Evolutionary conservation across 176 grass and related monocot species (phyloP), one percentile per base, ranked within the genome.

Genomic region (Musa troglodytarum): DNA sequence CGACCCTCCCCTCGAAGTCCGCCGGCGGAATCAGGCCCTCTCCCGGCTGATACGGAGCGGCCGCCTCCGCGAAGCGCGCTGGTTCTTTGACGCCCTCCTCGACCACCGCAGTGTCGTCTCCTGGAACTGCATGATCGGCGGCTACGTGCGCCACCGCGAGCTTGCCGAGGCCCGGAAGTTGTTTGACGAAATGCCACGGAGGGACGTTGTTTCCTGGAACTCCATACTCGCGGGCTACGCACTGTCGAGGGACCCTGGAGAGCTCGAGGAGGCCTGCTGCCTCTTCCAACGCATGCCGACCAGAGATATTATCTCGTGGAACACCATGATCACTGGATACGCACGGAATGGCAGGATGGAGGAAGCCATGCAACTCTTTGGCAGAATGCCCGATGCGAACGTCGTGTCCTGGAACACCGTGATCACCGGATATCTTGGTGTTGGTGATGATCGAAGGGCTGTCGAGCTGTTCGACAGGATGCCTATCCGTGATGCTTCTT

Each of bases 191-290:
- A 92, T 92, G 87, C 87, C 84, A 1, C 52, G 34, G 22, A 79
- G 87, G 1, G 90, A 92, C 70, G 61, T 70, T 14, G 65, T 92
- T 19, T 87, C 84, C 49, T 92, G 87, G 84, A 92, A 92, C 81
- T 84, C 84, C 50, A 85, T 92, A 52, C 82, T 89, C 22, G 73
- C 79, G 0, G 83, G 79, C 26, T 87, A 92, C 57, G 66, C 84
- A 2, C 11, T 54, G 1, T 89, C 86, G 1, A 23, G 10, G 22
- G 76, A 65, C 53, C 29, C 58, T 8, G 79, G 68, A 63, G 79
- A 89, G 52, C 82, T 92, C 56, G 53, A 51, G 14, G 79, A 75
- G 50, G 86, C 82, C 21, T 87, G 82, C 58, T 71, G 57, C 7
- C 61, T 92, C 73, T 92, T 92, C 65, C 77, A 92, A 49, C 73